Conservation (phyloP, 2,329 filamentous ascomycete species). For the Trichoderma lentiforme region DNA sequence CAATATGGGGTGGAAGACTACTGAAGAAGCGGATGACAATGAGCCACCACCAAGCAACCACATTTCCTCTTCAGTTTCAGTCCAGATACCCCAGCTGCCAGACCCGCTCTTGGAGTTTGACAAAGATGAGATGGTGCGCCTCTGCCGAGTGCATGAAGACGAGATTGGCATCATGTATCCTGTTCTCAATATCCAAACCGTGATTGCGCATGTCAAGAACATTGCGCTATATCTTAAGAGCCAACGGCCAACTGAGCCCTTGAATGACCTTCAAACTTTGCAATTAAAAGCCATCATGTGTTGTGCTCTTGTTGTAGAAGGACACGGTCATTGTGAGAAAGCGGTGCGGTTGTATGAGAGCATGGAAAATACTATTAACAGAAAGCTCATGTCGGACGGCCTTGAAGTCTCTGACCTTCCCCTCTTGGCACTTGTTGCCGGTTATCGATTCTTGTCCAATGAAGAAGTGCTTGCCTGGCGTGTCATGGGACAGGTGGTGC, state of each 20-base stretch:
- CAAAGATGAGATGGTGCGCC: slow-evolving; percentile 73
- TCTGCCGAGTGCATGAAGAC: slow-evolving; percentile 80
- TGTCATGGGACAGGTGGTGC: slow-evolving; percentile 76
- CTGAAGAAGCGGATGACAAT: slow-evolving; percentile 61
- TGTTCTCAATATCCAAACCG: slow-evolving; percentile 68
- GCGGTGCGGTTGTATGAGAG: slow-evolving; percentile 72
- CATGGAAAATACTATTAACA: slow-evolving; percentile 69
- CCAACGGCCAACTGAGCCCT: slow-evolving; percentile 33
- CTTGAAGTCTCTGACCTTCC: slow-evolving; percentile 48
- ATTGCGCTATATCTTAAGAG: slow-evolving; percentile 65
- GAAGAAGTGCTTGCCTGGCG: slow-evolving; percentile 86
- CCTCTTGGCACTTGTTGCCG: slow-evolving; percentile 50
- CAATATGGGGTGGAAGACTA: slow-evolving; percentile 78
- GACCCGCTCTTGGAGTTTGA: slow-evolving; percentile 80
- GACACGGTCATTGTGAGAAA: slow-evolving; percentile 71
- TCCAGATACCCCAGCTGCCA: slow-evolving; percentile 40
- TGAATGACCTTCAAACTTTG: slow-evolving; percentile 56
- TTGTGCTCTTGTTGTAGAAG: slow-evolving; percentile 72
- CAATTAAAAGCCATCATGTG: slow-evolving; percentile 82
- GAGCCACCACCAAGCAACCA: slow-evolving; percentile 32
- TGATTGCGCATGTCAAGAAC: slow-evolving; percentile 67
- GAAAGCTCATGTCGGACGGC: slow-evolving; percentile 55
- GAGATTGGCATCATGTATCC: slow-evolving; percentile 94
- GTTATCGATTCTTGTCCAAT: slow-evolving; percentile 79
- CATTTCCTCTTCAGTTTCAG: slow-evolving; percentile 24